Base-by-base conservation (phyloP, 176 grass and related monocot genomes). In the Alopecurus myosuroides region DNA sequence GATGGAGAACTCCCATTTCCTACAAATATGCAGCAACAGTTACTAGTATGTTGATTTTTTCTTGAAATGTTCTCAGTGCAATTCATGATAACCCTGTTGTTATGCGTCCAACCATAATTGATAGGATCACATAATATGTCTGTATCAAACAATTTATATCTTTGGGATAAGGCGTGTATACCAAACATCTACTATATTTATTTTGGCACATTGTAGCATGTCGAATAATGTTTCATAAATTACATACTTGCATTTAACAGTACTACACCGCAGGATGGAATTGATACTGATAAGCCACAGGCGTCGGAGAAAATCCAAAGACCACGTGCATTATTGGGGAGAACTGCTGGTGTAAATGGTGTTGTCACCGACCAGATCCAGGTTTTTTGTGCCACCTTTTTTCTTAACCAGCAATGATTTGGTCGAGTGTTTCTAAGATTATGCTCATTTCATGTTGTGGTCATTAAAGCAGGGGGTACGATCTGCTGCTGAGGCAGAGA, bases 321-420 rank as follows among this genome's bases (percentile, higher is more conserved):
- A 80, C 51, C 97, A 70, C 89, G 89, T 29, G 74, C 84, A 18
- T 81, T 99, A 46, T 81, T 99, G 78, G 88, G 84, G 67, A 95
- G 93, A 86, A 79, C 91, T 79, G 71, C 89, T 72, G 86, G 56
- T 84, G 88, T 91, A 86, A 99, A 99, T 89, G 97, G 97, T 70
- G 88, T 92, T 49, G 63, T 92, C 83, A 87, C 88, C 62, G 97
- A 99, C 68, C 82, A 91, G 57, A 78, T 86, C 81, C 97, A 99
- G 93, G 97, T 99, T 79, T 77, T 82, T 86, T 12, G 77, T 74
- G 72, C 82, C 25, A 31, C 62, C 10, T 42, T 33, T 13, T 75
- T 44, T 83, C n/a, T 53, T 55, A 80, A 69, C 29, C 28, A 49
- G 7, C 64, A 51, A 77, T 45, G 39, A 26, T 57, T 46, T 46